A percentile compares a stretch with the other conserved stretches of the same genome.
These are phyloP conservation scores for Trichomonas vaginalis DNA, from an alignment of 208 protist genomes.

Conservation along the genomic window DNA sequence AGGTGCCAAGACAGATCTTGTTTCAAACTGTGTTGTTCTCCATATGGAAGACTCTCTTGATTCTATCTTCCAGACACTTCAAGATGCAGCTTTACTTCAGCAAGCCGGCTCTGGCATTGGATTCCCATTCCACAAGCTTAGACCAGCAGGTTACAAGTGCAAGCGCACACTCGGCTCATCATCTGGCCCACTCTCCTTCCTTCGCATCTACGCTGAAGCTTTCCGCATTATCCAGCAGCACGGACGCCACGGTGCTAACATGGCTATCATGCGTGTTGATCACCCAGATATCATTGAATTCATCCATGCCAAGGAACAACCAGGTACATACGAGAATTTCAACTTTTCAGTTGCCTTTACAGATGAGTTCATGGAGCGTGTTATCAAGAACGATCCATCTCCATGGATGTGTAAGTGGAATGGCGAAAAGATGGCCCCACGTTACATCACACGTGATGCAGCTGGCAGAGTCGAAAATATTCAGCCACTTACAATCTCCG, in stretches of 20 bases:
- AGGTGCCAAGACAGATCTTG: background rate
- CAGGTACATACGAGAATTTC: background rate
- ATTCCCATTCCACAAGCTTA: background rate
- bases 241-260: background rate
- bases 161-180: background rate
- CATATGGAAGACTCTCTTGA: constrained; percentile 12
- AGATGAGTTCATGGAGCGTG: background rate
- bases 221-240: background rate
- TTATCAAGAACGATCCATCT: background rate
- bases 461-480: background rate
- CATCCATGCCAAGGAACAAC: background rate
- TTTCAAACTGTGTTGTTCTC: background rate
- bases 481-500: background rate
- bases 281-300: background rate
- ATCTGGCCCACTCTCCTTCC: background rate
- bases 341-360: background rate
- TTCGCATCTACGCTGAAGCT: background rate
- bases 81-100: background rate
- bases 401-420: background rate
- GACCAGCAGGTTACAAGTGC: background rate
- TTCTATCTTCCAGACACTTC: background rate
- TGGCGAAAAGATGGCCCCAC: background rate
- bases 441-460: constrained; percentile 4
- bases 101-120: background rate
- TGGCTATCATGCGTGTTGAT: background rate